Evolutionary conservation across 2,329 filamentous ascomycete species (phyloP).

Genomic region (Diaporthe sp.): DNA sequence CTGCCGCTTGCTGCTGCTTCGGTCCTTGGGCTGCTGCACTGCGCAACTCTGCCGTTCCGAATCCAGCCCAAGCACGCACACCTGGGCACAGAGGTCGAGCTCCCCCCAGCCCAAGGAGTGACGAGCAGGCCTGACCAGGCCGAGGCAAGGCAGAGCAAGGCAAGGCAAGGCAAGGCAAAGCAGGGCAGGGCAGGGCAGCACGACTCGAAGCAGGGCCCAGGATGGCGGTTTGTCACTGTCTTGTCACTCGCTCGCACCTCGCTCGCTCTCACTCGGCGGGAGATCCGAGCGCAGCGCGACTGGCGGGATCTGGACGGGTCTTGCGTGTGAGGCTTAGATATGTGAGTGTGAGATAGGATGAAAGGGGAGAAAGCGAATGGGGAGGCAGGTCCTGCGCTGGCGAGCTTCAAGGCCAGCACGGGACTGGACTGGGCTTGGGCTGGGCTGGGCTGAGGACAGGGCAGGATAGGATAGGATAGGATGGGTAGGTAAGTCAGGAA

Average conservation of each 20-base stretch:
- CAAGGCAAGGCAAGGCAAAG: conserved; percentile 1
- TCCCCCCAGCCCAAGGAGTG: neutral
- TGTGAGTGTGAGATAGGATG: conserved; percentile 31
- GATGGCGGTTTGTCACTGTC: conserved; percentile 35
- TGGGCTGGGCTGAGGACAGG: neutral
- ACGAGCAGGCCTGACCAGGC: neutral
- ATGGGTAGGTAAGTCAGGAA: no score
- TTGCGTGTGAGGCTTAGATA: conserved; percentile 40
- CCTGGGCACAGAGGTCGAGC: neutral
- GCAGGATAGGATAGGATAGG: neutral
- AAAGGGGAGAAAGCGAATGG: conserved; percentile 27
- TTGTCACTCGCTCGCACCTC: conserved; percentile 31
- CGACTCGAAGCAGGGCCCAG: conserved; percentile 19
- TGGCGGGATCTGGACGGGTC: conserved; percentile 32
- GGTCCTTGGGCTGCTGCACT: neutral
- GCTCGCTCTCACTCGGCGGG: conserved; percentile 9
- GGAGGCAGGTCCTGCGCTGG: conserved; percentile 21
- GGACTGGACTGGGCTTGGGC: conserved; percentile 1
- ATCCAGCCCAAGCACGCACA: conserved; percentile 5
- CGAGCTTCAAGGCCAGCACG: conserved; percentile 15
- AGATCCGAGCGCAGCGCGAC: conserved; percentile 20
- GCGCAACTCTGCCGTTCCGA: conserved; percentile 10
- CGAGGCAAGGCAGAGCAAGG: neutral
- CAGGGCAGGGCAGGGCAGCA: conserved; percentile 7
- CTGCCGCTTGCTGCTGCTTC: neutral